These are phyloP conservation scores for Penicillium nordicum DNA, from an alignment of 2,329 filamentous ascomycete species.

Conservation along the genomic window DNA sequence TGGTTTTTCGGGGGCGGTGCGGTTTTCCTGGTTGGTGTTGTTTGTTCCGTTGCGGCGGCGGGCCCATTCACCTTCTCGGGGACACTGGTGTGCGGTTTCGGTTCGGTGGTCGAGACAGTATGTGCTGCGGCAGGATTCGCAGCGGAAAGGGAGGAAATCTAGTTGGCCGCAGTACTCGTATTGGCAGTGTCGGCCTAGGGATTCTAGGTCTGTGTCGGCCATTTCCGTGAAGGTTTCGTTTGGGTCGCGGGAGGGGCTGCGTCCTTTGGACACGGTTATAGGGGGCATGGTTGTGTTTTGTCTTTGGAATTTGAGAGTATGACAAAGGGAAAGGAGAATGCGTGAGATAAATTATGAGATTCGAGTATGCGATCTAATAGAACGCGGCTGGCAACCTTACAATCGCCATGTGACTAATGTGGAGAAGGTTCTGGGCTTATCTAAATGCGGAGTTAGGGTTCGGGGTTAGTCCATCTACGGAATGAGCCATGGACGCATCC, in stretches of 20 bases:
- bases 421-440: conserved; percentile 23
- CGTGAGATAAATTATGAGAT: conserved; percentile 4
- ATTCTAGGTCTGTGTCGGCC: conserved; percentile 69
- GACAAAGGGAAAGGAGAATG: neutral
- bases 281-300: conserved; percentile 22
- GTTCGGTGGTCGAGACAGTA: conserved; percentile 93
- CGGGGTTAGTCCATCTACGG: neutral
- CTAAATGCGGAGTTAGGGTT: conserved; percentile 11
- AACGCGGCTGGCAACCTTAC: conserved; percentile 19
- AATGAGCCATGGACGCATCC: neutral
- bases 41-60: conserved; percentile 40
- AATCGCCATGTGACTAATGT: conserved; percentile 20
- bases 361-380: conserved; percentile 6
- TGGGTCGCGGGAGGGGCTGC: conserved; percentile 8
- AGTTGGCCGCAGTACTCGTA: conserved; percentile 88
- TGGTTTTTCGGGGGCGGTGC: conserved; percentile 45
- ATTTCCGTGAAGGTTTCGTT: conserved; percentile 38
- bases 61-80: conserved; percentile 60
- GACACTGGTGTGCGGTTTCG: conserved; percentile 73
- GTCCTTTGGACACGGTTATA: conserved; percentile 23
- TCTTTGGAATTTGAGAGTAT: neutral
- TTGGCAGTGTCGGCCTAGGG: conserved; percentile 89
- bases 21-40: conserved; percentile 24
- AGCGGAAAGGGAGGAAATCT: conserved; percentile 92
- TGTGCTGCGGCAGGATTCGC: conserved; percentile 78